Evolutionary conservation across 768 basidiomycete genomes (phyloP).

Genomic region (Baorangia bicolor): DNA sequence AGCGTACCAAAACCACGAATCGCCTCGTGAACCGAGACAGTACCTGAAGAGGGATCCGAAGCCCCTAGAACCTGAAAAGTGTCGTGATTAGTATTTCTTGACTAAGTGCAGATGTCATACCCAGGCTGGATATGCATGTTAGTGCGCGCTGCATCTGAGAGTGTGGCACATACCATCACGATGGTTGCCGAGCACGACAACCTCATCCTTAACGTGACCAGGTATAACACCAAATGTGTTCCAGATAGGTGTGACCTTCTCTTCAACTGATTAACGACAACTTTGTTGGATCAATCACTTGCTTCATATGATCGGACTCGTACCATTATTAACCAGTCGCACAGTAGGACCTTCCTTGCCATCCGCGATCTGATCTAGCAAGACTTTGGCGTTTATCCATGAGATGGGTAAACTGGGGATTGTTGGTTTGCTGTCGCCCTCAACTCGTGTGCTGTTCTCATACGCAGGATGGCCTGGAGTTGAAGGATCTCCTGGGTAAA

Average conservation of each 20-base stretch:
- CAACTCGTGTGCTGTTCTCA: constrained; percentile 66
- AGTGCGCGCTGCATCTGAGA: constrained; percentile 1
- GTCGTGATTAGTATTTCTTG: neutral
- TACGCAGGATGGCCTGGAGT: constrained; percentile 91
- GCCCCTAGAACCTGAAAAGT: constrained; percentile 47
- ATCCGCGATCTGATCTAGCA: constrained; percentile 50
- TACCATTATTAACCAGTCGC: constrained; percentile 57
- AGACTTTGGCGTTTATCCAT: constrained; percentile 74
- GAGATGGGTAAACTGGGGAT: constrained; percentile 92
- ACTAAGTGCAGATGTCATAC: constrained; percentile 8
- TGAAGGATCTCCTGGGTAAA: constrained; percentile 75
- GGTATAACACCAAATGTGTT: constrained; percentile 86
- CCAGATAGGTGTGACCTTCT: constrained; percentile 87
- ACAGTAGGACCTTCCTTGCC: constrained; percentile 39
- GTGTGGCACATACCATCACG: constrained; percentile 65
- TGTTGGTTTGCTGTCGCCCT: constrained; percentile 59
- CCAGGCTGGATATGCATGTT: constrained; percentile 20
- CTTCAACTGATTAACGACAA: constrained; percentile 52
- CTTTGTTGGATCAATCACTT: neutral
- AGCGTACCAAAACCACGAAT: constrained; percentile 55
- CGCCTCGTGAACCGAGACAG: constrained; percentile 53
- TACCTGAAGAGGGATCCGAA: constrained; percentile 55
- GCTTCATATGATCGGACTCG: constrained; percentile 3
- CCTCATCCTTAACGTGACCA: constrained; percentile 80
- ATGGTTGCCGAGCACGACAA: constrained; percentile 85